These are phyloP conservation scores for Candida palmyrensis DNA, from an alignment of 805 yeast genomes.

Conservation along the genomic window DNA sequence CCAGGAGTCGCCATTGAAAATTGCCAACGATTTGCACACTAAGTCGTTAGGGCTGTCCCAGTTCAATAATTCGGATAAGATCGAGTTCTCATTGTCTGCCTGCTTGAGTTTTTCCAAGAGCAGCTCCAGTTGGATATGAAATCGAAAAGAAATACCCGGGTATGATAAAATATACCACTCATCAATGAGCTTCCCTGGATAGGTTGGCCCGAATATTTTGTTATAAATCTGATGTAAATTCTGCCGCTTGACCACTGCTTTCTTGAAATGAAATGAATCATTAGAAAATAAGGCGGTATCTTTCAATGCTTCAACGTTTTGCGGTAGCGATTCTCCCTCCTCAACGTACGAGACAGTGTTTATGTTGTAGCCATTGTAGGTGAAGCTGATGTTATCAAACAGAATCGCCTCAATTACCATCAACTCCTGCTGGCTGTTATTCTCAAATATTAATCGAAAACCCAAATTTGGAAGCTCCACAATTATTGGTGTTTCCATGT, in stretches of 20 bases:
- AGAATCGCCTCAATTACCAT: constrained; percentile 24
- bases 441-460: constrained; percentile 23
- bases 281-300: neutral
- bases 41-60: constrained; percentile 30
- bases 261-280: constrained; percentile 2
- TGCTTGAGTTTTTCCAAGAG: constrained; percentile 11
- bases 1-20: constrained; percentile 37
- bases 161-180: constrained; percentile 43
- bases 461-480: constrained; percentile 22
- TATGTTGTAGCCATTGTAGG: constrained; percentile 28
- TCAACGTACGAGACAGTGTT: constrained; percentile 17
- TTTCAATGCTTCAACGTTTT: neutral
- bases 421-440: constrained; percentile 19
- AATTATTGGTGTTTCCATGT: constrained; percentile 27
- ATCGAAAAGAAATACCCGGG: constrained; percentile 53
- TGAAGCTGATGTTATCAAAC: constrained; percentile 16
- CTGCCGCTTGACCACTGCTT: constrained; percentile 8
- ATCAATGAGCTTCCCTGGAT: constrained; percentile 40
- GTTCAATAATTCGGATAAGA: constrained; percentile 24
- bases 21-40: constrained; percentile 31
- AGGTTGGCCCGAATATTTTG: constrained; percentile 58
- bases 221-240: constrained; percentile 46
- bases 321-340: neutral
- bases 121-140: constrained; percentile 21
- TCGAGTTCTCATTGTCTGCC: constrained; percentile 13